Conservation (phyloP, 148 eudicot species). For the Talinum fruticosum region DNA sequence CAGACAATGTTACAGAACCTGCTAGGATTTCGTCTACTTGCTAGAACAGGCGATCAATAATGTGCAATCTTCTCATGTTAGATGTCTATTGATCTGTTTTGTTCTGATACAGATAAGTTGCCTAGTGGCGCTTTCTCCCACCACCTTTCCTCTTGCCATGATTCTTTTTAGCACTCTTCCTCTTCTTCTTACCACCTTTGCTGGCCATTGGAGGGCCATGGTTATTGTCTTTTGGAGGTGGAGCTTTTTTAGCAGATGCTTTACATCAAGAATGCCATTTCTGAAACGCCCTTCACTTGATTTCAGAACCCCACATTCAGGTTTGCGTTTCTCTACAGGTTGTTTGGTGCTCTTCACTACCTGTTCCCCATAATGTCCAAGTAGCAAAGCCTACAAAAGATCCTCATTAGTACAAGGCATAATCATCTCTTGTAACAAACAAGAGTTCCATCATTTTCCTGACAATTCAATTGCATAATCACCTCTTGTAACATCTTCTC, state of each 20-base stretch:
- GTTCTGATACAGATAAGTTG: neutral
- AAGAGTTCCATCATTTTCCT: neutral
- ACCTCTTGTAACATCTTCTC: conserved; percentile 65
- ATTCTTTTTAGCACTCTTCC: conserved; percentile 46
- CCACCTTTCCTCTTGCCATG: conserved; percentile 60
- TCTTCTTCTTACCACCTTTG: conserved; percentile 41
- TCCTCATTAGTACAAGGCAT: conserved; percentile 10
- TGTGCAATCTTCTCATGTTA: neutral
- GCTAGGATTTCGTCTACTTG: neutral
- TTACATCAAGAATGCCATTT: conserved; percentile 80
- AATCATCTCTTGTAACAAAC: neutral
- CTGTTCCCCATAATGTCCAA: conserved; percentile 48
- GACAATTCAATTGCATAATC: neutral
- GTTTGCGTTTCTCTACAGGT: conserved; percentile 40
- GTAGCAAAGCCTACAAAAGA: conserved; percentile 40
- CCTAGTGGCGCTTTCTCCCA: conserved; percentile 46
- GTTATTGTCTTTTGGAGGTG: conserved; percentile 31
- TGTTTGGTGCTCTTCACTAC: conserved; percentile 32
- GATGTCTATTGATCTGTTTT: neutral
- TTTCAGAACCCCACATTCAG: conserved; percentile 56
- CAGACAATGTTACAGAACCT: neutral
- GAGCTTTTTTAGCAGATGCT: conserved; percentile 44
- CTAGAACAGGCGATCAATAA: neutral
- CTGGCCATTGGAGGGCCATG: conserved; percentile 16
- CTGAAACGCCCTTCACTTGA: conserved; percentile 68